A percentile compares a stretch with the other conserved stretches of the same genome.
phyloP scores from a whole-genome alignment of 2,329 filamentous ascomycete genomes.

The Verticillium dahliae region DNA sequence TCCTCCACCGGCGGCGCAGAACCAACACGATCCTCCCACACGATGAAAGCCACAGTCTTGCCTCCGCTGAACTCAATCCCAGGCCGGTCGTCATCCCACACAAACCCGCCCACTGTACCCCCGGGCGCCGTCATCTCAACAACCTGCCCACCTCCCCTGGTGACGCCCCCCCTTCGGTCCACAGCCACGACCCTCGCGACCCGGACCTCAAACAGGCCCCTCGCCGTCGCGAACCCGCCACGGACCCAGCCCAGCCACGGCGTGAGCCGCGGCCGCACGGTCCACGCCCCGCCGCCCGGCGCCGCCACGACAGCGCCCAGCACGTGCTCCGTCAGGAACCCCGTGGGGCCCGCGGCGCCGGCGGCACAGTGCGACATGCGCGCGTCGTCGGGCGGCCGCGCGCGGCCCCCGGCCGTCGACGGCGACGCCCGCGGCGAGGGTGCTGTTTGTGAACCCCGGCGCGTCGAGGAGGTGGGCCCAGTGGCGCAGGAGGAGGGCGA shows the following conservation, averaged over 20 bases:
- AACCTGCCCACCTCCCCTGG: slow-evolving; percentile 5
- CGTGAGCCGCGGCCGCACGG: slow-evolving; percentile 19
- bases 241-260: slow-evolving; percentile 24
- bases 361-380: slow-evolving; percentile 28
- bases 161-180: background rate
- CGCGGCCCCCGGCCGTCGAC: slow-evolving; percentile 23
- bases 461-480: slow-evolving; percentile 32
- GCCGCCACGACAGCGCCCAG: slow-evolving; percentile 20
- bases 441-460: slow-evolving; percentile 31
- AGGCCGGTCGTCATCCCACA: slow-evolving; percentile 9
- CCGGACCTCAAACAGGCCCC: slow-evolving; percentile 25
- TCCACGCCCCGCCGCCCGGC: slow-evolving; percentile 19
- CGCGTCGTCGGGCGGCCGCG: slow-evolving; percentile 24
- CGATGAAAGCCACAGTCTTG: slow-evolving; percentile 5
- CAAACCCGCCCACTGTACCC: slow-evolving; percentile 11
- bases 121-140: slow-evolving; percentile 9
- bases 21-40: slow-evolving; percentile 5
- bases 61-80: slow-evolving; percentile 9
- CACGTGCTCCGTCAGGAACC: slow-evolving; percentile 18
- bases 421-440: slow-evolving; percentile 33
- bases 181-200: slow-evolving; percentile 14
- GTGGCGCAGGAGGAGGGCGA: slow-evolving; percentile 32
- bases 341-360: slow-evolving; percentile 27
- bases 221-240: slow-evolving; percentile 27
- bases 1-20: slow-evolving; percentile 6